Evolutionary conservation across 371 early-diverging fungal genomes (phyloP), one percentile per base, ranked within the genome.

Genomic region (Syncephalastrum monosporum): DNA sequence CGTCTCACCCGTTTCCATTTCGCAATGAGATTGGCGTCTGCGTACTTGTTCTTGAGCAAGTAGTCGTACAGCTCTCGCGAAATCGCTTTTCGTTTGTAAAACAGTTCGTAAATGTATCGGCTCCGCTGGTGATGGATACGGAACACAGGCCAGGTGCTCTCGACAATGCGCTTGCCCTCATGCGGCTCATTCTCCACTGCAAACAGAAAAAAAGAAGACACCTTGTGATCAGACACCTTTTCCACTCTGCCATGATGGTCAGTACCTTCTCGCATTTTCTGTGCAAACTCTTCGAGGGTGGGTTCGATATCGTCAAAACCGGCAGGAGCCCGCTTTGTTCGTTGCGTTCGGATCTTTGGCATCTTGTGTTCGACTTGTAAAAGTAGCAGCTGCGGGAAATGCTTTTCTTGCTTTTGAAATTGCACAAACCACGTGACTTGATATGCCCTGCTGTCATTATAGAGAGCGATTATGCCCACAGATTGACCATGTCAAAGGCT

Each of bases 301-400:
- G 96, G 95, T 65, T 98, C 98, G 44, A 99, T 91, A 52, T 94
- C 91, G 49, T 95, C 97, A 79, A 91, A 98, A 15, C 98, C 99
- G 53, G 89, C 91, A 19, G 99, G 99, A 33, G 96, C 91, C 47
- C 86, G 77, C 65, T 93, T 92, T 17, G 88, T 85, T 73, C 94
- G 75, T 56, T 76, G 69, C 50, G 87, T 84, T 68, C 81, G 79
- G 61, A 91, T 83, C 68, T 91, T 91, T 57, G 93, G 93, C 93
- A 92, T 92, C 33, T 13, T 53, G 27, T 19, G 6, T 33, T 33
- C 2, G 12, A 12, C 10, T 33, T 33, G 38, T 33, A 10, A 12
- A 33, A 33, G 38, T 33, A 12, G 10, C 10, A 33, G 38, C 38
- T 10, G 38, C 38, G 38, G 38, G 38, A 33, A 33, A 33, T 33